Percentiles rank a stretch among this genome's conserved stretches.
These are phyloP conservation scores for Colletotrichum sp. DNA, from an alignment of 2,329 filamentous ascomycete genomes.

Conservation along the genomic window DNA sequence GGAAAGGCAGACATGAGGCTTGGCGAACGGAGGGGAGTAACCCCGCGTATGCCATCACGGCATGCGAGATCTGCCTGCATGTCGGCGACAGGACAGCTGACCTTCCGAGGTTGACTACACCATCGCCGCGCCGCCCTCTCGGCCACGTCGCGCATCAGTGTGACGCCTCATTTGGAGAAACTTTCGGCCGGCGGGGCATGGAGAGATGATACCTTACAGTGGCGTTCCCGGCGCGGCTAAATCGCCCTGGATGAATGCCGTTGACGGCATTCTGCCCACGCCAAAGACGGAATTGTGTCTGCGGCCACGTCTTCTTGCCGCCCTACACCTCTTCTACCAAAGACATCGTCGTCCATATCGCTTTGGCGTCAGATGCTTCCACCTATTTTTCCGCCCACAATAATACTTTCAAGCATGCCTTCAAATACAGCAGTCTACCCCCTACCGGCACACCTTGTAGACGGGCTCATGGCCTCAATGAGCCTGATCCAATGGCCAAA, in stretches of 20 bases:
- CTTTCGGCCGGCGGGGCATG: not conserved
- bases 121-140: not conserved
- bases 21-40: not conserved
- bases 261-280: not conserved
- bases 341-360: not conserved
- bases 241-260: not conserved
- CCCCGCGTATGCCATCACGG: not conserved
- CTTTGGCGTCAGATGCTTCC: not conserved
- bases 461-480: not conserved
- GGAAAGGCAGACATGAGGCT: not conserved
- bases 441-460: too few species aligned
- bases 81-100: not conserved
- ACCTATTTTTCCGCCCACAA: too few species aligned
- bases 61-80: not conserved
- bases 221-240: not conserved
- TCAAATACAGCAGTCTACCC: too few species aligned
- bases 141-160: not conserved
- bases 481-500: not conserved
- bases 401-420: not conserved
- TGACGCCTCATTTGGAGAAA: not conserved
- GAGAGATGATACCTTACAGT: not conserved
- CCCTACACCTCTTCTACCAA: rapidly evolving
- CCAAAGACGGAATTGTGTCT: rapidly evolving
- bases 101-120: not conserved
- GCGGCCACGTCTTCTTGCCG: not conserved